These are phyloP conservation scores for Micractinium conductrix DNA, from an alignment of 139 green algal genomes.

Conservation along the genomic window DNA sequence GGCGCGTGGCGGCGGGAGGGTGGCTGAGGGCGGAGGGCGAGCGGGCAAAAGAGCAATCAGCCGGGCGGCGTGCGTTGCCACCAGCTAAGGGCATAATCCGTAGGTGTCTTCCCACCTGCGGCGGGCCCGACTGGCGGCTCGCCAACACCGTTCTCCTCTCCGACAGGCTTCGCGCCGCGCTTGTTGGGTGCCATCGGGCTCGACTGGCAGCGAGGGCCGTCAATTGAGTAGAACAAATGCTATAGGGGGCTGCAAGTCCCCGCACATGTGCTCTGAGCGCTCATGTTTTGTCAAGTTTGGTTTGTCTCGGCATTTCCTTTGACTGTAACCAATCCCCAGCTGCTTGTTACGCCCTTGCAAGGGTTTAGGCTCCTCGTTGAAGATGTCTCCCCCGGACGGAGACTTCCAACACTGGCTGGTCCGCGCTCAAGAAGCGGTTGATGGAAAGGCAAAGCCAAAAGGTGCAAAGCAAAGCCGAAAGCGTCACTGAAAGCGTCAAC, in stretches of 20 bases:
- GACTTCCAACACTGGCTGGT: not conserved
- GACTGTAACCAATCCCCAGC: no score
- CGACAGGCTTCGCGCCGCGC: no score
- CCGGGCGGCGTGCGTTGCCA: no score
- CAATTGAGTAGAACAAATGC: not conserved
- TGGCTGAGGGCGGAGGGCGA: not conserved
- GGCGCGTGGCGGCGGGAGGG: not conserved
- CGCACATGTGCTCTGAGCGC: not conserved
- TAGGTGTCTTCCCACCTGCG: no score
- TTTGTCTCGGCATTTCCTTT: no score
- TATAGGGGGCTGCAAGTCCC: not conserved
- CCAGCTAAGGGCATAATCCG: no score
- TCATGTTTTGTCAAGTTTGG: not conserved
- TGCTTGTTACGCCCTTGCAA: no score
- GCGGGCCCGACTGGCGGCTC: no score
- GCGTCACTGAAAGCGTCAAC: no score
- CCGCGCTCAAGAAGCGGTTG: constrained; percentile 17
- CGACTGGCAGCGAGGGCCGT: not conserved
- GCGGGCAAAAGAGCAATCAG: not conserved
- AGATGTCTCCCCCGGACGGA: no score
- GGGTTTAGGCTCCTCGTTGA: no score
- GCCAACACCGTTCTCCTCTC: not conserved
- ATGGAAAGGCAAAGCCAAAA: constrained; percentile 53
- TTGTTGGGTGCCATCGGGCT: constrained; percentile 2
- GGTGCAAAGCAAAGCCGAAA: no score